Evolutionary conservation across 2,329 filamentous ascomycete genomes (phyloP).

Genomic region (Rachicladosporium sp.): DNA sequence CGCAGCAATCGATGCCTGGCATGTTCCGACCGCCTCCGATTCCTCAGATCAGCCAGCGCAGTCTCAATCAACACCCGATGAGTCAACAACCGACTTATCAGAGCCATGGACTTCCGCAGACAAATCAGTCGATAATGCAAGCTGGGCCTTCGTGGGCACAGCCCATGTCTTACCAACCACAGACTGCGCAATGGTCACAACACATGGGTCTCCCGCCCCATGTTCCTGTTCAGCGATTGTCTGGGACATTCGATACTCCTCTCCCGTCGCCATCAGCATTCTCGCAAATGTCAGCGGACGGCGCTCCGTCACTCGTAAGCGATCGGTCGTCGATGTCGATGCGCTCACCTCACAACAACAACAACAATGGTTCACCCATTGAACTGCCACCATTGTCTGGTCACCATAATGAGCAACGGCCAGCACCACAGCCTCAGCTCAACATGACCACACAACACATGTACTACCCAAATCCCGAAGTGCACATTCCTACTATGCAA

Average conservation of each 20-base stretch:
- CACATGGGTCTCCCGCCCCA: conserved; percentile 22
- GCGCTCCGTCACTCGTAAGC: conserved; percentile 57
- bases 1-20: neutral
- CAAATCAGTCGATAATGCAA: conserved; percentile 15
- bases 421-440: conserved; percentile 21
- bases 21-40: neutral
- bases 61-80: conserved; percentile 3
- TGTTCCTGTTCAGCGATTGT: conserved; percentile 16
- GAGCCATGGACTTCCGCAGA: conserved; percentile 10
- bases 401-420: conserved; percentile 17
- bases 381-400: conserved; percentile 29
- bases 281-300: conserved; percentile 51
- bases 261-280: conserved; percentile 51
- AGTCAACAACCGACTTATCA: conserved; percentile 16
- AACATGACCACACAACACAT: conserved; percentile 24
- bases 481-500: conserved; percentile 18
- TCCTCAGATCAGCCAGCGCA: too few relatives aligned
- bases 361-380: conserved; percentile 30
- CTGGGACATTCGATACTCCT: conserved; percentile 37
- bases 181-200: conserved; percentile 15
- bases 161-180: conserved; percentile 10
- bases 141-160: conserved; percentile 9
- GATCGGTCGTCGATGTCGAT: conserved; percentile 42
- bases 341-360: conserved; percentile 28
- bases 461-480: conserved; percentile 21